Evolutionary conservation across 768 basidiomycete species (phyloP), one percentile per base, ranked within the genome.

Genomic region (Galerina sulciceps): DNA sequence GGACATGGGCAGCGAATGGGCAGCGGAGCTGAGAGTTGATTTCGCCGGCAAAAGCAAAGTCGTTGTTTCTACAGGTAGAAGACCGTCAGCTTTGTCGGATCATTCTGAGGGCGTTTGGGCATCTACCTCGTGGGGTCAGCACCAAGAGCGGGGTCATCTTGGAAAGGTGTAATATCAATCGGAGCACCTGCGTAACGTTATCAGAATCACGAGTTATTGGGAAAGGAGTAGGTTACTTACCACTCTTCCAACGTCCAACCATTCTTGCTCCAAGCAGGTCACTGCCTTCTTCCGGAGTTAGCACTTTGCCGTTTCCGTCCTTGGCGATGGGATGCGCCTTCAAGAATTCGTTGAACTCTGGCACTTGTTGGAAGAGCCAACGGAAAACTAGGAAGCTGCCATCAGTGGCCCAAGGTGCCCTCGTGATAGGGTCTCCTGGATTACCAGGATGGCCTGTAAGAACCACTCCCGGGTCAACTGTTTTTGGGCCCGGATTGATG

Each of bases 241-340:
- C 81, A 47, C 80, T 82, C 76, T 81, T 83, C 83, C 82, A 85
- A 17, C 84, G 73, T 11, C 84, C 84, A 20, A 84, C 73, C 59
- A 85, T 71, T 52, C 83, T 75, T 15, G 83, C 83, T 40, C 82
- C 83, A 15, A 81, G 72, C n/a, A 84, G 73, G 17, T 79, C 81
- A 41, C 76, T 76, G 15, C 82, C 81, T 57, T 82, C 69, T 50
- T 75, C 63, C 8, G 58, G 57, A 1, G 73, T 72, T 46, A 83
- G 64, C 10, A 53, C 58, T 1, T 60, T 59, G 1, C 69, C 65
- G 15, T 68, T 64, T 1, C 75, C 76, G 15, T 71, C 70, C 46
- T 71, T 55, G 15, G 63, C 60, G 26, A 82, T 62, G 6, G 82
- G 76, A 63, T 83, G 74, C 47, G 71, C 65, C 15, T 66, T 65